These are phyloP conservation scores for Pseudogymnoascus sp. DNA, from an alignment of 2,329 filamentous ascomycete species.

Conservation along the genomic window DNA sequence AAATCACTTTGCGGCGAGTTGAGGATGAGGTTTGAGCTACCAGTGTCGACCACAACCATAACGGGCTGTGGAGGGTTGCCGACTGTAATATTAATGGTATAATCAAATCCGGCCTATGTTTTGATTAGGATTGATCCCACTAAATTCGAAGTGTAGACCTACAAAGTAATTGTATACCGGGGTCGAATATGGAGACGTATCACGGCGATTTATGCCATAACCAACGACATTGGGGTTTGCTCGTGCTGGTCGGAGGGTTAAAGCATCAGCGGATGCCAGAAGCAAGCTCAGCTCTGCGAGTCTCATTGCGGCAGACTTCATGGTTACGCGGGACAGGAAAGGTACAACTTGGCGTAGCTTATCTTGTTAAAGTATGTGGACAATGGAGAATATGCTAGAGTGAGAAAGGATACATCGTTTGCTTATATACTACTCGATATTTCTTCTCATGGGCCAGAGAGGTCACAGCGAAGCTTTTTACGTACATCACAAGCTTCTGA, in stretches of 20 bases:
- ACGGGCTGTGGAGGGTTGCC: slow-evolving; percentile 11
- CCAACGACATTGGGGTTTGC: background rate
- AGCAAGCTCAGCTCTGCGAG: background rate
- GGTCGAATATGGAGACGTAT: background rate
- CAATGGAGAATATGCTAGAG: background rate
- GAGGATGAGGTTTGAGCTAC: slow-evolving; percentile 10
- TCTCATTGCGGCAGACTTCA: background rate
- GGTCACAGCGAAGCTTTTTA: background rate
- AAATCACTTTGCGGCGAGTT: background rate
- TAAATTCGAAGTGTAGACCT: background rate
- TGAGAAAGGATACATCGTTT: background rate
- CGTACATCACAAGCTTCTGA: background rate
- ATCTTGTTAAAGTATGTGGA: background rate
- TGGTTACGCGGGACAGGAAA: background rate
- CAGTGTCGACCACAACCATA: slow-evolving; percentile 9
- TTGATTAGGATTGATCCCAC: background rate
- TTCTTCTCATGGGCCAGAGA: background rate
- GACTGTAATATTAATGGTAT: slow-evolving; percentile 11
- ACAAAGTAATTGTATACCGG: background rate
- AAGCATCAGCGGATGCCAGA: background rate
- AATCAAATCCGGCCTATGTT: slow-evolving; percentile 3
- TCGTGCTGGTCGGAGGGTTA: background rate
- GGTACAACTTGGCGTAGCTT: background rate
- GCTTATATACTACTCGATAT: background rate
- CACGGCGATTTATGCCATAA: background rate